These are phyloP conservation scores for Candida labiduridarum DNA, from an alignment of 1,139 yeast species.

Conservation along the genomic window DNA sequence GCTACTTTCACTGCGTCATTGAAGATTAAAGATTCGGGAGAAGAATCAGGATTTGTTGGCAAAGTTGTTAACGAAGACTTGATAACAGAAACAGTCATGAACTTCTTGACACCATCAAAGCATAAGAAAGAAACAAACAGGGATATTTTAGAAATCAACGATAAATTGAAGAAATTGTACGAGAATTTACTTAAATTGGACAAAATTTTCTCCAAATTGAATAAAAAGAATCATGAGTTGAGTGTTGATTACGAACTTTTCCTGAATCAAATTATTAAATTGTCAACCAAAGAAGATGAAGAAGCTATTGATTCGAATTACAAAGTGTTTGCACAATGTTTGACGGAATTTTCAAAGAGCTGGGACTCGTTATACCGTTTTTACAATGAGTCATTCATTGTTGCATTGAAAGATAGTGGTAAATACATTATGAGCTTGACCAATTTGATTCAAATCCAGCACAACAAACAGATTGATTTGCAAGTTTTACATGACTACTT, in stretches of 20 bases:
- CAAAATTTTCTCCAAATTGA: slow-evolving; percentile 70
- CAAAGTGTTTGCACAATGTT: slow-evolving; percentile 44
- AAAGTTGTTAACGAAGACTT: slow-evolving; percentile 60
- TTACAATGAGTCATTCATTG: slow-evolving; percentile 80
- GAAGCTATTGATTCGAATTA: slow-evolving; percentile 32
- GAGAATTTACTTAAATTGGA: slow-evolving; percentile 82
- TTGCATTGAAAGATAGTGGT: slow-evolving; percentile 83
- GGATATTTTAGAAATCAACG: slow-evolving; percentile 83
- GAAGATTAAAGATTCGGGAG: slow-evolving; percentile 37
- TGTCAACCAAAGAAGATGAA: slow-evolving; percentile 46
- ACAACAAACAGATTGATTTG: slow-evolving; percentile 86
- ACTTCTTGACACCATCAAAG: slow-evolving; percentile 79
- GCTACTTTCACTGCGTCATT: slow-evolving; percentile 70
- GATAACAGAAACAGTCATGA: slow-evolving; percentile 84
- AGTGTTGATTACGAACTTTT: slow-evolving; percentile 74
- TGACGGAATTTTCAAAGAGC: slow-evolving; percentile 51
- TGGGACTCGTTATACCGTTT: slow-evolving; percentile 53
- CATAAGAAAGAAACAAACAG: slow-evolving; percentile 69
- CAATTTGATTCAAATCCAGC: slow-evolving; percentile 77
- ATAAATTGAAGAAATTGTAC: slow-evolving; percentile 78
- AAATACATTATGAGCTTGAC: slow-evolving; percentile 81
- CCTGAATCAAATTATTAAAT: slow-evolving; percentile 66
- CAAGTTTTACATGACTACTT: slow-evolving; percentile 84
- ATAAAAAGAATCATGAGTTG: slow-evolving; percentile 73
- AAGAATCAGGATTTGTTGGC: slow-evolving; percentile 30